These are phyloP conservation scores for Saksenaea vasiformis DNA, from an alignment of 371 early-diverging fungal species.

Conservation along the genomic window DNA sequence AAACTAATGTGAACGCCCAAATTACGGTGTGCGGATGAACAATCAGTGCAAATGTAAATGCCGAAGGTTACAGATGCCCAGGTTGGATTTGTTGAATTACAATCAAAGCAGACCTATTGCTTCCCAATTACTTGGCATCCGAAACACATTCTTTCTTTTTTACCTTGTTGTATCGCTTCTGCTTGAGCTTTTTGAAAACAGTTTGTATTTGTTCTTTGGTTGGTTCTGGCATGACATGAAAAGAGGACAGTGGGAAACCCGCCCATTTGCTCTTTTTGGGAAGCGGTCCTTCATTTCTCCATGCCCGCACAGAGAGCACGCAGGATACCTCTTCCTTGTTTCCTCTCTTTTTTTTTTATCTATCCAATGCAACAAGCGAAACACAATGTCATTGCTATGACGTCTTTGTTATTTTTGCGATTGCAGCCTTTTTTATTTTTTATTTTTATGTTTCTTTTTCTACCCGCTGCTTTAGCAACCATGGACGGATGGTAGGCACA, in stretches of 20 bases:
- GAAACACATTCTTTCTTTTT: background rate
- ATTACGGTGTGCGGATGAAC: conserved; percentile 94
- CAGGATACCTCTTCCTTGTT: background rate
- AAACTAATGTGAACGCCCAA: conserved; percentile 96
- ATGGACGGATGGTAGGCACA: no score
- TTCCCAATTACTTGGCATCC: no score
- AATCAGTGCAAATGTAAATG: conserved; percentile 97
- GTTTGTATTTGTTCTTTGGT: conserved; percentile 76
- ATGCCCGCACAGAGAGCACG: background rate
- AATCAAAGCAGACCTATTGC: conserved; percentile 93
- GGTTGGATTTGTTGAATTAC: conserved; percentile 93
- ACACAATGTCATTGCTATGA: no score
- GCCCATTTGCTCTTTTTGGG: background rate
- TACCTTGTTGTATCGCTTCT: conserved; percentile 83
- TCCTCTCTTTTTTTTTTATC: background rate
- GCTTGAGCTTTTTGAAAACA: conserved; percentile 78
- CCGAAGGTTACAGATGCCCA: conserved; percentile 98
- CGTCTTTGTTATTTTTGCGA: no score
- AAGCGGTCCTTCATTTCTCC: background rate
- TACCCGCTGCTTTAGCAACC: no score
- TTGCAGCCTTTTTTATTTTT: no score
- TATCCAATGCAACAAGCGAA: no score
- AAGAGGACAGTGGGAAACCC: background rate
- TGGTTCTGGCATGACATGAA: conserved; percentile 57
- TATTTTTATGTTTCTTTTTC: no score